These are phyloP conservation scores for Fusarium odoratissimum DNA, from an alignment of 2,329 filamentous ascomycete genomes.

Conservation along the genomic window DNA sequence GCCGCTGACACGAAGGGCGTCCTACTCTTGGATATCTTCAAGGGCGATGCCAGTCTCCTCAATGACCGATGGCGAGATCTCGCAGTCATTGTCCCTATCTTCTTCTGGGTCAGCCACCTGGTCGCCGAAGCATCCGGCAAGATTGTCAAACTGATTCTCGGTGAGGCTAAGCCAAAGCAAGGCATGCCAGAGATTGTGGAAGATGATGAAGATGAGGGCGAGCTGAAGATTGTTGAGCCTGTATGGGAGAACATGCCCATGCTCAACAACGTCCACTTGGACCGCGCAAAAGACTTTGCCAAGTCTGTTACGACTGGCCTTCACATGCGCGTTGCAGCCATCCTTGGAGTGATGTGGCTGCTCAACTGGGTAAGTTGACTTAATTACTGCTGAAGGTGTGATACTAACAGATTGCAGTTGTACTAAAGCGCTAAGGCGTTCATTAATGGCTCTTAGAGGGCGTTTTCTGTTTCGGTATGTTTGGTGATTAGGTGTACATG, in stretches of 20 bases:
- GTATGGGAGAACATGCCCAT: slow-evolving; percentile 15
- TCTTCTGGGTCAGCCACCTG: slow-evolving; percentile 46
- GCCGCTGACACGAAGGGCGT: slow-evolving; percentile 67
- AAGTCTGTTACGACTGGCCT: slow-evolving; percentile 2
- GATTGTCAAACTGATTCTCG: slow-evolving; percentile 43
- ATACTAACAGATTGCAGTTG: slow-evolving; percentile 31
- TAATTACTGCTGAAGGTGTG: rapidly evolving
- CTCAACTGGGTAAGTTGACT: slow-evolving; percentile 39
- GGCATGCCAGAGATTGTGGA: neutral
- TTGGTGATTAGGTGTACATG: neutral
- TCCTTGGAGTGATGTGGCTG: slow-evolving; percentile 40
- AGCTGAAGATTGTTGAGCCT: slow-evolving; percentile 42
- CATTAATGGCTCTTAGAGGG: neutral
- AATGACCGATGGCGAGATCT: slow-evolving; percentile 44
- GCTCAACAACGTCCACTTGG: slow-evolving; percentile 13
- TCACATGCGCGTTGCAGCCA: slow-evolving; percentile 23
- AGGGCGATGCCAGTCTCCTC: slow-evolving; percentile 40
- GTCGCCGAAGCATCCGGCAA: slow-evolving; percentile 41
- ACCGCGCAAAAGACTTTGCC: slow-evolving; percentile 12
- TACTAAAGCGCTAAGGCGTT: slow-evolving; percentile 13
- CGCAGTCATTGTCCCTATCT: slow-evolving; percentile 43
- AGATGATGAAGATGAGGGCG: slow-evolving; percentile 28
- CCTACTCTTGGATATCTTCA: slow-evolving; percentile 50
- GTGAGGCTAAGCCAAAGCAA: slow-evolving; percentile 19
- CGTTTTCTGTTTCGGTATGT: neutral